phyloP scores from a whole-genome alignment of 2,329 filamentous ascomycete species.

The Pseudogymnoascus sp. region DNA sequence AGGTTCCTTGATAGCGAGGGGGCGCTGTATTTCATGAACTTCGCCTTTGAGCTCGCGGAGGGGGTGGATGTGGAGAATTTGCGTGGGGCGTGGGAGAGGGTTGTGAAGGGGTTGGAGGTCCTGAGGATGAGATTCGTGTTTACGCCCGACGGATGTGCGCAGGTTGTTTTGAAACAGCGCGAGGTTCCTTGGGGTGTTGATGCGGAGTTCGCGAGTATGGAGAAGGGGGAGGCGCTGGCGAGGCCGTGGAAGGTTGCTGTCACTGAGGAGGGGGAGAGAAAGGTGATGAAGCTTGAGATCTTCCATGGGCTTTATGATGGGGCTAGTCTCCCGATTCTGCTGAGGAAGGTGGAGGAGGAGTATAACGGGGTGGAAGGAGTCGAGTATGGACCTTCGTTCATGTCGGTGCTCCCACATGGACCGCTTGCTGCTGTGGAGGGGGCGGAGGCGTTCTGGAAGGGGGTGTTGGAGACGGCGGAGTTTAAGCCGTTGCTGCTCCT shows the following conservation, averaged over 20 bases:
- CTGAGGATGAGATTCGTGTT: conserved; percentile 65
- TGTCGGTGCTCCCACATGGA: conserved; percentile 59
- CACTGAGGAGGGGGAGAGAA: neutral
- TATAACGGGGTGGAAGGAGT: conserved; percentile 35
- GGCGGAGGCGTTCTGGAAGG: conserved; percentile 59
- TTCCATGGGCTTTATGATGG: conserved; percentile 89
- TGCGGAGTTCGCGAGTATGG: conserved; percentile 15
- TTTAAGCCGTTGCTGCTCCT: conserved; percentile 25
- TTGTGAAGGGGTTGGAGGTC: conserved; percentile 49
- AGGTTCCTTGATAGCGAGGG: conserved; percentile 50
- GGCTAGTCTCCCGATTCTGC: conserved; percentile 61
- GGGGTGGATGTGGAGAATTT: conserved; percentile 41
- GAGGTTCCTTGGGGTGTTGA: conserved; percentile 35
- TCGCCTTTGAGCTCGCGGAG: conserved; percentile 48
- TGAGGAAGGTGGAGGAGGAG: conserved; percentile 46
- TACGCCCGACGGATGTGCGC: conserved; percentile 68
- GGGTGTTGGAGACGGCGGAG: conserved; percentile 36
- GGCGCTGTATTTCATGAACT: conserved; percentile 68
- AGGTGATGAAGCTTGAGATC: conserved; percentile 53
- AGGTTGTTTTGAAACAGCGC: conserved; percentile 50
- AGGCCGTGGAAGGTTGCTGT: conserved; percentile 20
- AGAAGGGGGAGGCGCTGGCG: conserved; percentile 22
- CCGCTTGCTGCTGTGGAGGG: conserved; percentile 47
- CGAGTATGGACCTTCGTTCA: conserved; percentile 45
- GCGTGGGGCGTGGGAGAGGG: conserved; percentile 46